Percentiles rank a stretch among this genome's conserved stretches.
phyloP scores from a whole-genome alignment of 495 filamentous ascomycete genomes.

The Penicillium paradoxum region DNA sequence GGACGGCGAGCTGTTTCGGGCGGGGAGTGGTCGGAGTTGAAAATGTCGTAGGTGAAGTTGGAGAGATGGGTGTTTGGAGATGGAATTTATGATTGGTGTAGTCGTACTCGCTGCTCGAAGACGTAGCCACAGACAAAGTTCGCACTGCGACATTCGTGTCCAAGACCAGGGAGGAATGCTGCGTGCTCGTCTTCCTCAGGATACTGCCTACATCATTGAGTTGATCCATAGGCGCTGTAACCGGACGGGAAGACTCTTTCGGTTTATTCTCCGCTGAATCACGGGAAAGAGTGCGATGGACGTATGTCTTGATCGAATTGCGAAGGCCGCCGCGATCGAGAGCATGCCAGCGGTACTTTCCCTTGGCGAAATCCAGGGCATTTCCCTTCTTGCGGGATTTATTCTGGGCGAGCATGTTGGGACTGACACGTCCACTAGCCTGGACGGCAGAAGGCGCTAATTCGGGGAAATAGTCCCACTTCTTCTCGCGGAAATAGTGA shows the following conservation, averaged over 20 bases:
- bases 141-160: neutral
- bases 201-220: neutral
- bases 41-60: neutral
- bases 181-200: neutral
- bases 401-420: neutral
- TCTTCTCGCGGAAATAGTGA: constrained; percentile 47
- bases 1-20: constrained; percentile 32
- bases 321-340: constrained; percentile 25
- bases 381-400: constrained; percentile 26
- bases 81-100: constrained; percentile 3
- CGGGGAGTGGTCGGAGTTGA: constrained; percentile 3
- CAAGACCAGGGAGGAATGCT: neutral
- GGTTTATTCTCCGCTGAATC: constrained; percentile 21
- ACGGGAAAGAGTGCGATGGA: constrained; percentile 30
- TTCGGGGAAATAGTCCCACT: constrained; percentile 48
- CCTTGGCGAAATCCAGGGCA: constrained; percentile 22
- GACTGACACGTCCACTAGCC: constrained; percentile 12
- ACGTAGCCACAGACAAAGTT: neutral
- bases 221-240: constrained; percentile 14
- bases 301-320: constrained; percentile 37
- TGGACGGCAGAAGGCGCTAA: constrained; percentile 30
- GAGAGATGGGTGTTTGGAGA: constrained; percentile 11
- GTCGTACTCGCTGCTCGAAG: constrained; percentile 1
- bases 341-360: constrained; percentile 22
- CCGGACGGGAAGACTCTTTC: constrained; percentile 18